Percentiles rank a stretch among this genome's conserved stretches.
Evolutionary conservation across 2,329 filamentous ascomycete species (phyloP).

Genomic region (Paraphoma chrysanthemicola): DNA sequence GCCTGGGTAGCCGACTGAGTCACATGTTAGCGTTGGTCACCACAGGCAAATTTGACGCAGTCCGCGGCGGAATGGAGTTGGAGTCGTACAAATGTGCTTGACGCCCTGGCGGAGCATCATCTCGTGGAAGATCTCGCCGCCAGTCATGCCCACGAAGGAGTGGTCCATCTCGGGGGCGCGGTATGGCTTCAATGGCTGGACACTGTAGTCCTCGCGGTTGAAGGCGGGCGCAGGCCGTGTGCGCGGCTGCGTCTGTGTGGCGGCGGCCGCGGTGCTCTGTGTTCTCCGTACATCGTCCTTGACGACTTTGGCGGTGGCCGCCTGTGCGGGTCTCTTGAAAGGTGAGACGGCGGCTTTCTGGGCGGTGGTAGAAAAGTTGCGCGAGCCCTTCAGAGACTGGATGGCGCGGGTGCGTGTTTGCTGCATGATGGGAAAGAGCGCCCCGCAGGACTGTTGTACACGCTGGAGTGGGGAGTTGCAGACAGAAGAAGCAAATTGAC

Average conservation of each 20-base stretch:
- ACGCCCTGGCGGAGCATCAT: constrained; percentile 96
- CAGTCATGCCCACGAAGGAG: constrained; percentile 88
- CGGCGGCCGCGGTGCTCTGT: constrained; percentile 52
- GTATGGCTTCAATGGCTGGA: constrained; percentile 56
- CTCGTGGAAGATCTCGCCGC: constrained; percentile 97
- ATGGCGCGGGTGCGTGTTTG: constrained; percentile 47
- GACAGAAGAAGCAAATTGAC: constrained; percentile 10
- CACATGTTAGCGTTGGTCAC: constrained; percentile 21
- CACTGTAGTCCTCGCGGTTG: constrained; percentile 56
- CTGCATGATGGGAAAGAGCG: constrained; percentile 36
- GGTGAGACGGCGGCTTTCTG: constrained; percentile 53
- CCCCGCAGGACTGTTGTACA: constrained; percentile 17
- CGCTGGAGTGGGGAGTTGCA: constrained; percentile 11
- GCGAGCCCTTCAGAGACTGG: constrained; percentile 46
- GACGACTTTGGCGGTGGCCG: constrained; percentile 34
- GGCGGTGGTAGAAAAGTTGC: constrained; percentile 53
- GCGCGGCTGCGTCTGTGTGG: constrained; percentile 37
- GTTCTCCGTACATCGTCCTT: constrained; percentile 51
- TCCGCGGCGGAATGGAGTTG: background rate
- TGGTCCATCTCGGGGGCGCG: constrained; percentile 60
- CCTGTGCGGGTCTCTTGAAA: constrained; percentile 47
- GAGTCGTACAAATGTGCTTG: constrained; percentile 86
- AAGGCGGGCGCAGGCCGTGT: constrained; percentile 57
- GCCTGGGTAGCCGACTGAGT: constrained; percentile 75
- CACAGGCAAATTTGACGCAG: background rate